Evolutionary conservation across 2,329 filamentous ascomycete genomes (phyloP), one percentile per base, ranked within the genome.

Genomic region (Arachnopeziza araneosa): DNA sequence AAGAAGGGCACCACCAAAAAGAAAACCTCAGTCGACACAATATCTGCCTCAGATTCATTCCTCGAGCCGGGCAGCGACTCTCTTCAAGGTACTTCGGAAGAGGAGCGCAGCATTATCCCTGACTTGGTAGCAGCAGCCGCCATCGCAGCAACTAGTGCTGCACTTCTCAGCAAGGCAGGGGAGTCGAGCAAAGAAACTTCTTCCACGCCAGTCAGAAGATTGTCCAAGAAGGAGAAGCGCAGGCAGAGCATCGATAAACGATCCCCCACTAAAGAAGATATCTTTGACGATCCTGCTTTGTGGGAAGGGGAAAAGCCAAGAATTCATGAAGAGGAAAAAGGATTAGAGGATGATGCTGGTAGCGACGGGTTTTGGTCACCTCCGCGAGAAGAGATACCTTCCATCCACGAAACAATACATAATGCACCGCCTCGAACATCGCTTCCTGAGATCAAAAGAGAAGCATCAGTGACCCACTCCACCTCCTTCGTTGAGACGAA

Each of bases 271-370:
- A 69, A 68, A 54, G 76, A 80, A 52, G 77, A 79, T 64, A 67
- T 77, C 30, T 77, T 79, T 67, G 76, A 80, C 62, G 75, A 79
- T 64, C 70, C 75, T 55, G 70, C 73, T 19, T 67, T 79, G 24
- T 78, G 77, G 77, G 76, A 80, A 66, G 75, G 74, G 24, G 72
- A 73, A 14, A 75, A 79, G 52, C 74, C 73, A 49, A 66, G 67
- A 62, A 56, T 69, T 52, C 66, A 70, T 50, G 67, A 71, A 50
- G 72, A 71, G 51, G 49, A 56, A 9, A 60, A 60, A 17, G 60
- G 61, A 56, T 54, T 61, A 50, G 56, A 66, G 49, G 55, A 69
- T 44, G 64, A 70, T 57, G 68, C 63, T 36, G 61, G 50, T 22
- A 60, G 60, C 56, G 68, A 68, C 55, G 70, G 68, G 30, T 75